Conservation (phyloP, 2,329 filamentous ascomycete genomes). For the Pezizomycotina sp. region DNA sequence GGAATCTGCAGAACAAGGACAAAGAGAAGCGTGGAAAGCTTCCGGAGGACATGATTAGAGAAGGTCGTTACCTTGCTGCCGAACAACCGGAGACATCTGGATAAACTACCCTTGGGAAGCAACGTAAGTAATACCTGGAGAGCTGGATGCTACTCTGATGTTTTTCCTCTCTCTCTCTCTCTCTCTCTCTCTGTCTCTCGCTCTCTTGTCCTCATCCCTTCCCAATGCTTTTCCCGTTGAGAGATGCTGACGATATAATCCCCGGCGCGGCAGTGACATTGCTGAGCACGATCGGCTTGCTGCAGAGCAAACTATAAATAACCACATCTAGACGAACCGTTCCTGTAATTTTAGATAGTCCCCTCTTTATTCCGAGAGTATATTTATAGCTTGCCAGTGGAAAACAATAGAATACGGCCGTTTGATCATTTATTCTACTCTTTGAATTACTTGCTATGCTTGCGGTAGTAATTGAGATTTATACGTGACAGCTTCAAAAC, state of each 20-base stretch:
- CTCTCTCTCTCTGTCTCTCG: slow-evolving; percentile 1
- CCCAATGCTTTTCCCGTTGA: too few relatives aligned
- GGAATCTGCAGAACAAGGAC: slow-evolving; percentile 68
- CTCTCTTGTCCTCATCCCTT: slow-evolving; percentile 22
- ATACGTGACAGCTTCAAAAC: too few relatives aligned
- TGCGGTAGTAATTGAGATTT: too few relatives aligned
- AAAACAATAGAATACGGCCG: too few relatives aligned
- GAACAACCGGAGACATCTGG: slow-evolving; percentile 87
- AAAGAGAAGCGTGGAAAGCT: slow-evolving; percentile 85
- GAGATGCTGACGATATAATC: too few relatives aligned
- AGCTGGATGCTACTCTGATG: not conserved
- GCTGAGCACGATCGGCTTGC: slow-evolving; percentile 73
- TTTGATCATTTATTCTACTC: too few relatives aligned
- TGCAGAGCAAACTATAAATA: slow-evolving; percentile 28
- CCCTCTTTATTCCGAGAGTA: too few relatives aligned
- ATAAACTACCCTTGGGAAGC: slow-evolving; percentile 99
- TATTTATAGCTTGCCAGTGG: too few relatives aligned
- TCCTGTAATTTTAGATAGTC: too few relatives aligned
- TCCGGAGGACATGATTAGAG: slow-evolving; percentile 57
- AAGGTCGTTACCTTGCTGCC: slow-evolving; percentile 65
- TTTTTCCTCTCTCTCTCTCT: not conserved
- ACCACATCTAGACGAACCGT: too few relatives aligned
- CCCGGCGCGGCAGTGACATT: slow-evolving; percentile 60
- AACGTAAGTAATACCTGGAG: slow-evolving; percentile 35
- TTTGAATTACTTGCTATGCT: too few relatives aligned